Conservation (phyloP, 306 rosid species). For the Prunus armeniaca region DNA sequence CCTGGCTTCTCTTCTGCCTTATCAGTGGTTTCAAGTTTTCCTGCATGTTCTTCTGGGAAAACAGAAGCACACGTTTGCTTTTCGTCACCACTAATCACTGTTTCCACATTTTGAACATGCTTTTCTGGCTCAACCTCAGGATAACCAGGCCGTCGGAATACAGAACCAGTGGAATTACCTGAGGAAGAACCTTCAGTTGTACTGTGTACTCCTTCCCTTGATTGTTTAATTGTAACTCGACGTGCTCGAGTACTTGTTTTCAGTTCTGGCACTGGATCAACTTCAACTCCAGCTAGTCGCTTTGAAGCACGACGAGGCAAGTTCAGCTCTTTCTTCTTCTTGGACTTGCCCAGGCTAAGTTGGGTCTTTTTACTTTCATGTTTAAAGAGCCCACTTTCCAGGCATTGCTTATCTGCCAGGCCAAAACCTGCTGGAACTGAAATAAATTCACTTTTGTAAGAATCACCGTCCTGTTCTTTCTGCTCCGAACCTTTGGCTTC, state of each 20-base stretch:
- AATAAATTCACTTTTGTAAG: constrained; percentile 23
- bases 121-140: constrained; percentile 19
- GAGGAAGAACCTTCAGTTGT: constrained; percentile 26
- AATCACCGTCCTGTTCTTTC: constrained; percentile 29
- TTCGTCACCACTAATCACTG: constrained; percentile 10
- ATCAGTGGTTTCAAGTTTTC: constrained; percentile 25
- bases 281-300: constrained; percentile 82
- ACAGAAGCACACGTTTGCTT: constrained; percentile 14
- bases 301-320: constrained; percentile 82
- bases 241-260: constrained; percentile 37
- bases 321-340: constrained; percentile 40
- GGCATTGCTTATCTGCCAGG: constrained; percentile 24
- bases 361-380: constrained; percentile 29
- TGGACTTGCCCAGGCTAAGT: constrained; percentile 26
- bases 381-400: constrained; percentile 22
- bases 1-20: constrained; percentile 33
- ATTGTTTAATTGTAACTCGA: constrained; percentile 36
- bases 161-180: constrained; percentile 17
- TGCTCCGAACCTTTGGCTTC: constrained; percentile 29
- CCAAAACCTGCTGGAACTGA: constrained; percentile 23
- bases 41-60: constrained; percentile 19
- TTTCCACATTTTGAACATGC: constrained; percentile 19
- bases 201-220: constrained; percentile 23
- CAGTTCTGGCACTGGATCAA: constrained; percentile 56
- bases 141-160: constrained; percentile 18